Percentiles rank a stretch among this genome's conserved stretches.
phyloP scores from a whole-genome alignment of 768 basidiomycete species.

The Russula foetens region DNA sequence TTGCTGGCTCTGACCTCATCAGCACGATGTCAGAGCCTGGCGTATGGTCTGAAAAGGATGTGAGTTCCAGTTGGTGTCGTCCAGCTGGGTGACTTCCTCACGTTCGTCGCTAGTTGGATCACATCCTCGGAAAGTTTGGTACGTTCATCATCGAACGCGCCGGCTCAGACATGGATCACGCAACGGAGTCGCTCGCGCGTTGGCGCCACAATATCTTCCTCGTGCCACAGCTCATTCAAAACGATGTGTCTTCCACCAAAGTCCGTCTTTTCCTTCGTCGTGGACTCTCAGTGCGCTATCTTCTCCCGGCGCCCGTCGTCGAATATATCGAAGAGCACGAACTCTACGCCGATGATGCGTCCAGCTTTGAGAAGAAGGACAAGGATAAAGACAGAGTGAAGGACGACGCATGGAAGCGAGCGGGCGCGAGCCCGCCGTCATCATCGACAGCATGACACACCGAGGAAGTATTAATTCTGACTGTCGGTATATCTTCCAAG shows the following conservation, averaged over 20 bases:
- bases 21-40: slow-evolving; percentile 98
- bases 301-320: slow-evolving; percentile 84
- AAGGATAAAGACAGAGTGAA: slow-evolving; percentile 25
- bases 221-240: slow-evolving; percentile 91
- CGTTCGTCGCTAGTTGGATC: slow-evolving; percentile 60
- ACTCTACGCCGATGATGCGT: slow-evolving; percentile 60
- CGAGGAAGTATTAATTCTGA: not conserved
- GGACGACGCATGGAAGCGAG: slow-evolving; percentile 4
- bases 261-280: slow-evolving; percentile 72
- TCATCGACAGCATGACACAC: not conserved
- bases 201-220: slow-evolving; percentile 42
- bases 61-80: slow-evolving; percentile 35
- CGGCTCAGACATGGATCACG: slow-evolving; percentile 48
- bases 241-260: slow-evolving; percentile 95
- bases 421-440: slow-evolving; percentile 7
- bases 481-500: not conserved
- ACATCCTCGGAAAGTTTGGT: slow-evolving; percentile 93
- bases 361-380: slow-evolving; percentile 30
- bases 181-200: slow-evolving; percentile 22
- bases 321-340: slow-evolving; percentile 88
- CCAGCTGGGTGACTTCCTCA: slow-evolving; percentile 10
- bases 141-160: slow-evolving; percentile 93
- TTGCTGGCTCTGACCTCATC: slow-evolving; percentile 97
- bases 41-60: slow-evolving; percentile 93
- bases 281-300: slow-evolving; percentile 79